phyloP scores from a whole-genome alignment of 1,139 yeast species.

The Yamadazyma epiphylla region DNA sequence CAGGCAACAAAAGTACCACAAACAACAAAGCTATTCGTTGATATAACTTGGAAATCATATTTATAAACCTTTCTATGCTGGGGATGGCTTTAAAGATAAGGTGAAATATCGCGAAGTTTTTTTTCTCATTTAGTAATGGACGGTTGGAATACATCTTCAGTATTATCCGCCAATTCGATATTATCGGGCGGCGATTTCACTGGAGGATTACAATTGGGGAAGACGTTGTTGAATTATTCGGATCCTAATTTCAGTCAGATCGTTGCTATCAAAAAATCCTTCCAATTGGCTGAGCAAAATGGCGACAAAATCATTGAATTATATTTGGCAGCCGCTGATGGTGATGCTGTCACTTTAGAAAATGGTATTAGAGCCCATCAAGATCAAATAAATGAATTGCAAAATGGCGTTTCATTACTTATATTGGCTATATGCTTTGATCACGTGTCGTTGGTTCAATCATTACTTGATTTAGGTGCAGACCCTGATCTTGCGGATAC shows the following conservation, averaged over 20 bases:
- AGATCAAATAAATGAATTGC: conserved; percentile 23
- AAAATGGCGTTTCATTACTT: conserved; percentile 46
- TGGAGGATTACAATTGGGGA: conserved; percentile 4
- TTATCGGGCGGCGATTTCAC: conserved; percentile 18
- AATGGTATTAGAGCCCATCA: conserved; percentile 28
- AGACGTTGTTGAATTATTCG: conserved; percentile 16
- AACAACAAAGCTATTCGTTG: conserved; percentile 17
- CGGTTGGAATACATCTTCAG: neutral
- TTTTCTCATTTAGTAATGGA: too few relatives aligned
- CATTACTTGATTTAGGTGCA: conserved; percentile 32
- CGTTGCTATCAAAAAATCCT: conserved; percentile 44
- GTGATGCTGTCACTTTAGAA: conserved; percentile 45
- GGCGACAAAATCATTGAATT: conserved; percentile 21
- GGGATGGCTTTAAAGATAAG: too few relatives aligned
- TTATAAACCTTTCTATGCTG: too few relatives aligned
- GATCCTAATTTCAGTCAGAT: conserved; percentile 43
- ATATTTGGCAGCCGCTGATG: conserved; percentile 49
- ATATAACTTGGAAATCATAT: conserved; percentile 13
- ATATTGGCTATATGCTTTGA: conserved; percentile 52
- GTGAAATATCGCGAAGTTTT: too few relatives aligned
- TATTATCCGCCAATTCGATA: conserved; percentile 2
- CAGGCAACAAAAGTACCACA: conserved; percentile 12
- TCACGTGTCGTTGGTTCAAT: conserved; percentile 40
- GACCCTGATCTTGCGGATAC: conserved; percentile 40
- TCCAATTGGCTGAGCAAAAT: conserved; percentile 17